Conservation (phyloP, 225 moss, liverwort and hornwort species). For the Rhytidiadelphus loreus region DNA sequence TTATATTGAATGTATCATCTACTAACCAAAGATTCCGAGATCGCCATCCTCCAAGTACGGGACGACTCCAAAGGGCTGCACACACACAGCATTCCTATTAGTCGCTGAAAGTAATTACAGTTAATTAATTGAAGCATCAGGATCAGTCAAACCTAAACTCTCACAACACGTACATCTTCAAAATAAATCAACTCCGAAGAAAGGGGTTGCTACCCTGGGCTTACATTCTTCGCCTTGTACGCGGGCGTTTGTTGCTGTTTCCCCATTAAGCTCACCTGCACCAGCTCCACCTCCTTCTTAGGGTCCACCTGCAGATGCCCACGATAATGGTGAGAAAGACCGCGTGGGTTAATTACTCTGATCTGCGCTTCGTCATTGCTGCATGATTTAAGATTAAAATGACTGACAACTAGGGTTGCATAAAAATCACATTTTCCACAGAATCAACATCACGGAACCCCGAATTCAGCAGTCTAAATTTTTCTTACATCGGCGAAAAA, state of each 20-base stretch:
- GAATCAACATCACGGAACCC: neutral
- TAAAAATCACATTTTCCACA: neutral
- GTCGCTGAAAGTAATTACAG: neutral
- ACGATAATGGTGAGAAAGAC: neutral
- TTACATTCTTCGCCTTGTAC: constrained; percentile 23
- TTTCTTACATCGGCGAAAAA: constrained; percentile 5
- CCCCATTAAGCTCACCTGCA: neutral
- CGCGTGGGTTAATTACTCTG: neutral
- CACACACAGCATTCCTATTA: no score
- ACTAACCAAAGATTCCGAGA: no score
- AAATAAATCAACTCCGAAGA: neutral
- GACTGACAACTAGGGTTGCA: no score
- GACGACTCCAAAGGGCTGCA: no score
- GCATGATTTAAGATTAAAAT: neutral
- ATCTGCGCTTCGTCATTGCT: neutral
- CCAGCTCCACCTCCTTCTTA: constrained; percentile 21
- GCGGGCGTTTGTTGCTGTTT: neutral
- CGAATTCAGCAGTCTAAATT: neutral
- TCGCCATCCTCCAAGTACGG: no score
- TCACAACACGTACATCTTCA: neutral
- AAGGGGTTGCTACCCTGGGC: neutral
- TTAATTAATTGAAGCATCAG: neutral
- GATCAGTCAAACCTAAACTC: neutral
- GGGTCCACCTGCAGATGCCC: constrained; percentile 14
- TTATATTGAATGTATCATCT: no score